A percentile compares a stretch with the other conserved stretches of the same genome.
These are phyloP conservation scores for Kodamaea laetipori DNA, from an alignment of 805 yeast genomes.

Conservation along the genomic window DNA sequence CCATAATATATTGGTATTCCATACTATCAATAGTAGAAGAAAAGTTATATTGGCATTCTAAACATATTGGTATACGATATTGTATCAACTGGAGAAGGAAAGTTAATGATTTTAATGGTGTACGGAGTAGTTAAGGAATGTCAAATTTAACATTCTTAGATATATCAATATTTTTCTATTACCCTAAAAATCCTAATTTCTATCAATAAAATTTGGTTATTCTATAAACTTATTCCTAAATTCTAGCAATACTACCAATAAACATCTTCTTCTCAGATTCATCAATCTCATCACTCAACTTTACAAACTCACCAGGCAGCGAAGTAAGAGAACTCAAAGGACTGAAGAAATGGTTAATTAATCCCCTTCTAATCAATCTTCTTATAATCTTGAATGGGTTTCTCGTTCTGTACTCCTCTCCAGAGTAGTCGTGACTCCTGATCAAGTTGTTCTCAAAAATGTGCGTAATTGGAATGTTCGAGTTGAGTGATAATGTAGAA, in stretches of 20 bases:
- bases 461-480: slow-evolving; percentile 27
- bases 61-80: too few species aligned
- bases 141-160: too few species aligned
- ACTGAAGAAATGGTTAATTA: slow-evolving; percentile 29
- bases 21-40: too few species aligned
- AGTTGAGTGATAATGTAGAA: background rate
- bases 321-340: slow-evolving; percentile 25
- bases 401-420: slow-evolving; percentile 18
- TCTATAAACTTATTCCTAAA: too few species aligned
- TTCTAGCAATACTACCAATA: slow-evolving; percentile 30
- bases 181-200: too few species aligned
- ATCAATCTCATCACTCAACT: slow-evolving; percentile 22
- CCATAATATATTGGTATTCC: too few species aligned
- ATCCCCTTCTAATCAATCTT: slow-evolving; percentile 20
- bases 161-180: too few species aligned
- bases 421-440: slow-evolving; percentile 24
- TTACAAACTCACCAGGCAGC: slow-evolving; percentile 22
- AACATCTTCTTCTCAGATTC: slow-evolving; percentile 27
- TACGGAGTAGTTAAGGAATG: too few species aligned
- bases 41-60: too few species aligned
- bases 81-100: too few species aligned
- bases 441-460: slow-evolving; percentile 33
- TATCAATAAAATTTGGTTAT: too few species aligned
- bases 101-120: too few species aligned
- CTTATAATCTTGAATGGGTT: slow-evolving; percentile 18